Base-by-base conservation (phyloP, 1,284 basidiomycete species). In the Clitocybe nebularis region DNA sequence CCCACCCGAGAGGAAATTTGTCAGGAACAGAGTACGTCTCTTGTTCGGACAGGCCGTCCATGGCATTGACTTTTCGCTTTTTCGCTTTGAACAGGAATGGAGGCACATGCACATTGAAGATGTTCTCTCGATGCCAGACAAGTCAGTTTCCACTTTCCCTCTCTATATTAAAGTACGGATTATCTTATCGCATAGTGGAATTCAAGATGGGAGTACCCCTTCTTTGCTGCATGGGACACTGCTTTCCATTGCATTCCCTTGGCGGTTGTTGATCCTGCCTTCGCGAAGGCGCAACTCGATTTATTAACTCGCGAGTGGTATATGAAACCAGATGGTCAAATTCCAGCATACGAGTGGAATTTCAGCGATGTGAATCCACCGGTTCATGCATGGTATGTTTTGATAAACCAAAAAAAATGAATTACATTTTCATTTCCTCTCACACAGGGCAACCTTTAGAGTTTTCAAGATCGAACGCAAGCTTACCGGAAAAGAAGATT, bases 311-410 rank as follows among this genome's bases (percentile, higher is more conserved):
- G 95, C 45, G 95, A 99, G 64, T 99, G 95, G 95, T 99, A 99
- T 68, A 89, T 90, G 86, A 96, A 96, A 65, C 95, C 95, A 1
- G 95, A 98, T 61, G 95, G 95, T 29, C 93, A 95, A 54, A 85
- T 99, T 38, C 95, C 95, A 3, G 95, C 95, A 0, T 99, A 99
- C 63, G 95, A 99, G 63, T 99, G 95, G 95, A 98, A 98, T 64
- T 98, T 96, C 57, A 81, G 84, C 44, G 94, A 97, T 59, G 93
- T 97, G 51, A 96, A 97, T 65, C 94, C 94, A 16, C 94, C 94
- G 10, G 95, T 97, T 4, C 94, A 98, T 65, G 93, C 94, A 9
- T 98, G 95, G 93, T 84, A 52, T 37, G 54, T 48, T 10, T 35
- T 16, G 11, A 39, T 25, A 26, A 21, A 10, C 38, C 25, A 26